A percentile compares a stretch with the other conserved stretches of the same genome.
Conservation (phyloP, 129 eudicot species). For the Tanacetum coccineum region DNA sequence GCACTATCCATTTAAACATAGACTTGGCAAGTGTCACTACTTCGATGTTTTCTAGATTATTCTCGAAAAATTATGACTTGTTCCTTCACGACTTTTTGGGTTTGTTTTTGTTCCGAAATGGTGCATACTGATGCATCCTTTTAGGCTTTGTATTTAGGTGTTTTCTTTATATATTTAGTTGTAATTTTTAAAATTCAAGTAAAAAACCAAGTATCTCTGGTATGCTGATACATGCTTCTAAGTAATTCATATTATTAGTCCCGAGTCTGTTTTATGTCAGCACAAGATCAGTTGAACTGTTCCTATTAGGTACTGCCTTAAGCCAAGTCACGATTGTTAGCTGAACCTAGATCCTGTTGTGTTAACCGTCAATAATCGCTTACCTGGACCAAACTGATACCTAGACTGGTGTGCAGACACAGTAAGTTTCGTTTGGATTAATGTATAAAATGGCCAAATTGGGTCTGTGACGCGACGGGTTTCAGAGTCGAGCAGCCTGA, state of each 20-base stretch:
- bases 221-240: not conserved
- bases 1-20: slow-evolving; percentile 16
- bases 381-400: no score
- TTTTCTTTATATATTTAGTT: no score
- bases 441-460: no score
- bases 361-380: no score
- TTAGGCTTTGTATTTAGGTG: not conserved
- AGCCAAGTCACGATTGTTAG: no score
- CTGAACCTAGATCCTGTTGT: no score
- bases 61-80: slow-evolving; percentile 3
- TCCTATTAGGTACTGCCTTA: no score
- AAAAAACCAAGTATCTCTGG: not conserved
- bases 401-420: no score
- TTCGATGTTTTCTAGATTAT: slow-evolving; percentile 20
- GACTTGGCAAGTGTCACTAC: slow-evolving; percentile 15
- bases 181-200: not conserved
- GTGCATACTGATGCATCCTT: slow-evolving; percentile 9
- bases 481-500: not conserved
- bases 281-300: no score
- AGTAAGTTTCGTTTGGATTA: no score
- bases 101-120: slow-evolving; percentile 9
- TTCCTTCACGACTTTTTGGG: not conserved
- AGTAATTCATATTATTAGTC: not conserved
- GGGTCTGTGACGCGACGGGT: no score
- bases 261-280: not conserved